Conservation (phyloP, 176 grass and related monocot species). For the Rhynchospora pubera region DNA sequence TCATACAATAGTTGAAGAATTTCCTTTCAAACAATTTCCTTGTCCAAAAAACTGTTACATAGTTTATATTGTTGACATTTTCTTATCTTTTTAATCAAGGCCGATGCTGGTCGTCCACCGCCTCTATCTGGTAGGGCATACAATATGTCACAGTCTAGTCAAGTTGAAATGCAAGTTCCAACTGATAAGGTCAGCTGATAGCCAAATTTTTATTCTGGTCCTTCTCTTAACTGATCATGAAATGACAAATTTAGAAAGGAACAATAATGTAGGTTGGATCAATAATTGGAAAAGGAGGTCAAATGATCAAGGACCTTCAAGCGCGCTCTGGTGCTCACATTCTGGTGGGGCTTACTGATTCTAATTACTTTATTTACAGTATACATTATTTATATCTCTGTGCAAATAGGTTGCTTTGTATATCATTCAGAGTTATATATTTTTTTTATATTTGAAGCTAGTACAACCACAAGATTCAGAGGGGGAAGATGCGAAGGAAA, state of each 20-base stretch:
- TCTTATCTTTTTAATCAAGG: constrained; percentile 30
- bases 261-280: constrained; percentile 56
- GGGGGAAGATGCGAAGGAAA: constrained; percentile 68
- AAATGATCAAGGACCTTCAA: constrained; percentile 87
- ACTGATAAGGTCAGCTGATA: constrained; percentile 65
- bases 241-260: constrained; percentile 8
- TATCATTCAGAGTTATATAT: neutral
- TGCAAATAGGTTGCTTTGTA: neutral
- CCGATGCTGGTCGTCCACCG: constrained; percentile 82
- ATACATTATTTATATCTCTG: neutral
- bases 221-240: neutral
- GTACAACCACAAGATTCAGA: constrained; percentile 76
- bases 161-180: constrained; percentile 82
- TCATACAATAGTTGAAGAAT: neutral
- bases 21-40: neutral
- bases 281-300: constrained; percentile 89
- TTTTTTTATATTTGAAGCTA: constrained; percentile 41
- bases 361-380: constrained; percentile 24
- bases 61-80: neutral
- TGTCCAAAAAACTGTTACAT: neutral
- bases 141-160: constrained; percentile 53
- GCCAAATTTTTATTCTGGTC: neutral
- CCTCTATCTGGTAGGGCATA: constrained; percentile 78
- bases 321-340: constrained; percentile 89
- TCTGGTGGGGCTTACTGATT: constrained; percentile 38